Percentiles rank a stretch among this genome's conserved stretches.
Evolutionary conservation across 2,329 filamentous ascomycete species (phyloP).

Genomic region (Drechslerella coelobrocha): DNA sequence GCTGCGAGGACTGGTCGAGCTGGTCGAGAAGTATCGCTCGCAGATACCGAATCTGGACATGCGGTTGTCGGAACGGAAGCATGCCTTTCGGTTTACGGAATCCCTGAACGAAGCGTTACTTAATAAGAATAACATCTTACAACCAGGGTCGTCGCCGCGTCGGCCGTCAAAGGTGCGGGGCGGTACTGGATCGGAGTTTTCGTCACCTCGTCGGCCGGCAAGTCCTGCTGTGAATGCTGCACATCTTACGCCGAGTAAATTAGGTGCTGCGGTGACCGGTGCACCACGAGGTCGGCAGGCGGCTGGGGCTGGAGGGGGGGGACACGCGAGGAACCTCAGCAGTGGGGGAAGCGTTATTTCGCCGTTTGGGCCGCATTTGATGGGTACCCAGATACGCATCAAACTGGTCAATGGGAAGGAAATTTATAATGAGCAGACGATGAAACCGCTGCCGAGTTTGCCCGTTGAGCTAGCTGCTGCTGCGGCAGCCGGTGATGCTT

Average conservation of each 20-base stretch:
- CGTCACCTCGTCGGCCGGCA: slow-evolving; percentile 22
- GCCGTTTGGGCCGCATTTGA: slow-evolving; percentile 53
- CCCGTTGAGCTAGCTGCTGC: slow-evolving; percentile 53
- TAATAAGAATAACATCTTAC: slow-evolving; percentile 36
- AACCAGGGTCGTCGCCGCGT: slow-evolving; percentile 51
- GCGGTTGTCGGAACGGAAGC: slow-evolving; percentile 62
- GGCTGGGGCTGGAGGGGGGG: not conserved
- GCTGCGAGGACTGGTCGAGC: slow-evolving; percentile 59
- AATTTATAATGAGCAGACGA: slow-evolving; percentile 48
- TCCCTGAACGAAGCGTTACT: slow-evolving; percentile 59
- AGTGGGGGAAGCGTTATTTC: slow-evolving; percentile 17
- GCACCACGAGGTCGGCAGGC: slow-evolving; percentile 21
- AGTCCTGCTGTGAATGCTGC: slow-evolving; percentile 40
- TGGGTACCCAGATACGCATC: slow-evolving; percentile 54
- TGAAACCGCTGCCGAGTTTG: slow-evolving; percentile 52
- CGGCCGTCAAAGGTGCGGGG: slow-evolving; percentile 27
- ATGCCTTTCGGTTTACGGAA: slow-evolving; percentile 62
- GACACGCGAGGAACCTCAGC: slow-evolving; percentile 42
- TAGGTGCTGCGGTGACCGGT: slow-evolving; percentile 1
- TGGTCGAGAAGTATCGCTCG: slow-evolving; percentile 60
- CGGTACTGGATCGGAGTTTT: slow-evolving; percentile 31
- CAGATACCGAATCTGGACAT: slow-evolving; percentile 62
- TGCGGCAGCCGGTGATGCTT: slow-evolving; percentile 50
- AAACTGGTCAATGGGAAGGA: slow-evolving; percentile 51
- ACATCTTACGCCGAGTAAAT: slow-evolving; percentile 37